Conservation (phyloP, 2,329 filamentous ascomycete genomes). For the Pyricularia sp. region DNA sequence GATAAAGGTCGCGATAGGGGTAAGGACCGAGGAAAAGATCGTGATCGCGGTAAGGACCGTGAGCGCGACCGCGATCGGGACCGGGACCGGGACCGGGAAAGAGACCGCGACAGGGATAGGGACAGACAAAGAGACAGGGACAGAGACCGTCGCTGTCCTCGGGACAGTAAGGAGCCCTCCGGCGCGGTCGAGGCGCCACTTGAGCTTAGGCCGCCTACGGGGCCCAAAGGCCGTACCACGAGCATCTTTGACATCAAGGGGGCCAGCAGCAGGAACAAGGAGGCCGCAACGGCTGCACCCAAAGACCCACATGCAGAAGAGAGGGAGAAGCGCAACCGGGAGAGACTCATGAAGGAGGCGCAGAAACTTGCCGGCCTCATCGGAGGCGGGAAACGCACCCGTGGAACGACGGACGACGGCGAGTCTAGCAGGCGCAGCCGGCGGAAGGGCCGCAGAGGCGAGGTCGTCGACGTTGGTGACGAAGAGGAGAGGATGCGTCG, state of each 20-base stretch:
- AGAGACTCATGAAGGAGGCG: conserved; percentile 54
- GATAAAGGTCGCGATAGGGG: conserved; percentile 9
- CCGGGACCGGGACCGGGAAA: conserved; percentile 24
- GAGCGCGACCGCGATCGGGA: conserved; percentile 13
- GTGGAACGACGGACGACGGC: conserved; percentile 32
- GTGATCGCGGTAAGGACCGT: conserved; percentile 23
- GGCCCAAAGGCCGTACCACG: background rate
- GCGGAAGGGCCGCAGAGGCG: conserved; percentile 35
- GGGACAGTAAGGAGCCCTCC: background rate
- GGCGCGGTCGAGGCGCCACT: background rate
- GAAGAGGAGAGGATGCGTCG: conserved; percentile 40
- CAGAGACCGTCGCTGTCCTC: conserved; percentile 11
- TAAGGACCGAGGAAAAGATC: conserved; percentile 30
- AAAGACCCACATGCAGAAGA: conserved; percentile 56
- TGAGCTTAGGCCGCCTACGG: background rate
- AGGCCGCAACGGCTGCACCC: conserved; percentile 7
- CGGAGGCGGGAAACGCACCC: conserved; percentile 30
- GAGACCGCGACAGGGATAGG: conserved; percentile 15
- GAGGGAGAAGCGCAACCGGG: conserved; percentile 52
- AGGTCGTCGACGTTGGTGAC: conserved; percentile 32
- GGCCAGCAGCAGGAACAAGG: conserved; percentile 5
- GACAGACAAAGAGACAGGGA: conserved; percentile 21
- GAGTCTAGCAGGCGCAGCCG: conserved; percentile 21
- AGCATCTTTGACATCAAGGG: conserved; percentile 24
- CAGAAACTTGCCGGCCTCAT: conserved; percentile 41